These are phyloP conservation scores for Dinochytrium kinnereticum DNA, from an alignment of 371 early-diverging fungal genomes.

Conservation along the genomic window DNA sequence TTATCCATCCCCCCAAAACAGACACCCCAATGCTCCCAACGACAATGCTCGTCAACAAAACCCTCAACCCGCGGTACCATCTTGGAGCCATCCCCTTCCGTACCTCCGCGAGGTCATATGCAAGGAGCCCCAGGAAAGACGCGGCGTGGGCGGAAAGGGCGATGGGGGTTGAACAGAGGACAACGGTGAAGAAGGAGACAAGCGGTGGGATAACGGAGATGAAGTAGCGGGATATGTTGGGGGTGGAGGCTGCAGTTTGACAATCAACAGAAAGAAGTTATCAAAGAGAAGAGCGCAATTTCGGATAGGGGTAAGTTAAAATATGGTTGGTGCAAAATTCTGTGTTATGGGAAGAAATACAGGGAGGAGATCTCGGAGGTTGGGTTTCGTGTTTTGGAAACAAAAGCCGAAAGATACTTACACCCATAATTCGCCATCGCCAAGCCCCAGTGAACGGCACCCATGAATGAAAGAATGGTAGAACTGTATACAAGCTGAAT, in stretches of 20 bases:
- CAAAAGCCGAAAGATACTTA: conserved; percentile 17
- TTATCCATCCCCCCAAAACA: no score
- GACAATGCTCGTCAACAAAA: conserved; percentile 9
- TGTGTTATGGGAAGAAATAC: no score
- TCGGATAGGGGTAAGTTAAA: no score
- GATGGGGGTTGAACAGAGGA: not conserved
- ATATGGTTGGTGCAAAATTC: no score
- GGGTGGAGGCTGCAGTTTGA: conserved; percentile 6
- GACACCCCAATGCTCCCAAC: not conserved
- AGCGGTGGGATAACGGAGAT: conserved; percentile 13
- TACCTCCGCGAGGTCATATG: not conserved
- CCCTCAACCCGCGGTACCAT: conserved; percentile 24
- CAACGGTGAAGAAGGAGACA: conserved; percentile 9
- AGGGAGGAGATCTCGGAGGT: no score
- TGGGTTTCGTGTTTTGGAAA: not conserved
- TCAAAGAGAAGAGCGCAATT: no score
- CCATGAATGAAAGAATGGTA: conserved; percentile 31
- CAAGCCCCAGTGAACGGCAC: conserved; percentile 38
- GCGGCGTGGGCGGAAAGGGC: conserved; percentile 8
- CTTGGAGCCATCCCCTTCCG: conserved; percentile 8
- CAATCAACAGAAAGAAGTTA: not conserved
- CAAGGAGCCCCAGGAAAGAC: conserved; percentile 8
- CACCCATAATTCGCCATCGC: conserved; percentile 33
- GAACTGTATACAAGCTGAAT: conserved; percentile 20
- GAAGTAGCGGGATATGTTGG: conserved; percentile 12